Base-by-base conservation (phyloP, 208 protist species). In the Leishmania braziliensis region DNA sequence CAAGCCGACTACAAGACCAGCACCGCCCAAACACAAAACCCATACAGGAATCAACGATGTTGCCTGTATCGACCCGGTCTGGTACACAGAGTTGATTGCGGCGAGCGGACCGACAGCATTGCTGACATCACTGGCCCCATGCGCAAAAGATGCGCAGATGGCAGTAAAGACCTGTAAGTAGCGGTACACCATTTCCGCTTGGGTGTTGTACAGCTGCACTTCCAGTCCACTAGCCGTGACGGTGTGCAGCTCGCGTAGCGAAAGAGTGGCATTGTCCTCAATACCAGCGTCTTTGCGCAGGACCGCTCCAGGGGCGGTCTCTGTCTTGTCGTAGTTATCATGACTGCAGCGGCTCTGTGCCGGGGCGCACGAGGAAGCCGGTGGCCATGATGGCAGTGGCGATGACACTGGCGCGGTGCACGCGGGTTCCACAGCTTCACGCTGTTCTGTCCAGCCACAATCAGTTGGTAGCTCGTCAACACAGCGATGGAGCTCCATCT, bases 111-210 rank as follows among this genome's bases (percentile, higher is more conserved):
- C 93, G n/a, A 95, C 84, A 20, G 92, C 92, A 83, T 97, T 97
- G 78, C 91, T 95, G 78, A 97, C 92, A 79, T 97, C 93, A 73
- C 90, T 95, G 75, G 91, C 92, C n/a, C 94, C 94, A 83, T 97
- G 94, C 16, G 94, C 94, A 63, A 95, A 96, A 69, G 94, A 95
- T 29, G 91, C 88, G 73, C 91, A 95, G 69, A 95, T 85, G 39
- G 94, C 92, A 33, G 94, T 97, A 83, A 95, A 92, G 16, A 97
- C 85, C 82, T 96, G 92, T 23, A 97, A 88, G 76, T 94, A 95
- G 72, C 90, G 91, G 83, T 93, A 97, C 60, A 94, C 87, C 75
- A 88, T 88, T 87, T 96, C 93, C 48, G 86, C 88, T 3, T 88
- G 82, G 20, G 77, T 56, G 77, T 87, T 77, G 79, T 88, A 96